Percentiles rank a stretch among this genome's conserved stretches.
phyloP scores from a whole-genome alignment of 2,329 filamentous ascomycete species.

The Stemphylium vesicarium region DNA sequence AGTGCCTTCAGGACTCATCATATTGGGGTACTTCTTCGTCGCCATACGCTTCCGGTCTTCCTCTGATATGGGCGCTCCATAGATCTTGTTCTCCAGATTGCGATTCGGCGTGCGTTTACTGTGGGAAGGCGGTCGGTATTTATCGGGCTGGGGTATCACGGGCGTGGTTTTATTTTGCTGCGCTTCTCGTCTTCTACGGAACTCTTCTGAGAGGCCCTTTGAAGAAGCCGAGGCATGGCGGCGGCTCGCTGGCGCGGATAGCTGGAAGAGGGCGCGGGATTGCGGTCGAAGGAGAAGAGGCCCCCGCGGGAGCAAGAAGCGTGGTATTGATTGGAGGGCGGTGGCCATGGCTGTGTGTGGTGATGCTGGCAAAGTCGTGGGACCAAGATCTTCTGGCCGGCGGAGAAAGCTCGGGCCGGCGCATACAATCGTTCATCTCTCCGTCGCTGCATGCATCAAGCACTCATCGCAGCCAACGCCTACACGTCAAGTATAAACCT shows the following conservation, averaged over 20 bases:
- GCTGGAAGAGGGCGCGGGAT: constrained; percentile 24
- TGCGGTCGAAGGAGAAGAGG: constrained; percentile 32
- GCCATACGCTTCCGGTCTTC: constrained; percentile 71
- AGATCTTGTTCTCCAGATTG: constrained; percentile 66
- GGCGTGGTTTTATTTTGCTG: constrained; percentile 55
- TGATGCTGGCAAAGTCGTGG: constrained; percentile 19
- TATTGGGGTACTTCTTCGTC: constrained; percentile 79
- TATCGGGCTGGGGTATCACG: constrained; percentile 78
- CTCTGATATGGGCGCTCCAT: constrained; percentile 73
- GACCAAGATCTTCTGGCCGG: constrained; percentile 23
- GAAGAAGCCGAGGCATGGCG: constrained; percentile 44
- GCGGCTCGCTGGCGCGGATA: constrained; percentile 20
- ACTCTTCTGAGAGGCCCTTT: constrained; percentile 40
- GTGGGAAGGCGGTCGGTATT: constrained; percentile 93
- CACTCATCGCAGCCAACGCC: no score
- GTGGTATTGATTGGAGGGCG: constrained; percentile 40
- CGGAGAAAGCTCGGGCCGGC: constrained; percentile 28
- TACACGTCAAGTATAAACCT: neutral
- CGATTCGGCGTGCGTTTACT: constrained; percentile 68
- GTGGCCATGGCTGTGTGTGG: constrained; percentile 37
- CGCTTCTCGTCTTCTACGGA: constrained; percentile 34
- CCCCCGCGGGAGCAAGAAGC: constrained; percentile 42
- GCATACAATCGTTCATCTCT: constrained; percentile 1
- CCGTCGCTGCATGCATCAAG: neutral
- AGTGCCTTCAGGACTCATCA: constrained; percentile 84